Evolutionary conservation across 352 stramenopile genomes (phyloP), one percentile per base, ranked within the genome.

Genomic region (Globisporangium abappressorium): DNA sequence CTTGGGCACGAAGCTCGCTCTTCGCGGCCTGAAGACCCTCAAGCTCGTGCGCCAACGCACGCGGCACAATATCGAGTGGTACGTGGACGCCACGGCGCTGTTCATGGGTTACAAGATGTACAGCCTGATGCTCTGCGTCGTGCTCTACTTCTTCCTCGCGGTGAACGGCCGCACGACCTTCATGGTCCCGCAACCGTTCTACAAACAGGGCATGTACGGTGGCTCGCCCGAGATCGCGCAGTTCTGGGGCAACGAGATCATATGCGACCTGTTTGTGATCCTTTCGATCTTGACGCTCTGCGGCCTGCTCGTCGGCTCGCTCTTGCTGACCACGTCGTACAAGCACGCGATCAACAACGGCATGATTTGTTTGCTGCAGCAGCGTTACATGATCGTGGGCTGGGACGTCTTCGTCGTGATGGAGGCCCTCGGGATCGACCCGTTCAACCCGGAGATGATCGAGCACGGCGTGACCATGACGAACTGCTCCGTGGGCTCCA

Each of bases 191-290:
- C 57, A 71, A 2, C 28, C 64, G 1, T 56, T 69, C 6, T 67
- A 61, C 24, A 89, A 77, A 22, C 62, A 68, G 33, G 72, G 72
- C 14, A 75, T 84, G 8, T 87, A 75, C 33, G 79, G 81, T 7
- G 79, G 78, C 0, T 69, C 65, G 4, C 75, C 76, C 4, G 65
- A 75, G 18, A 66, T 88, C 9, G 64, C 72, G 8, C 63, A 63
- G 24, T 86, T 89, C 57, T 89, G 79, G 79, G 60, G 69, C 15
- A 87, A 66, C n/a, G 79, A 89, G 62, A 82, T 87, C 64, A 77
- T 90, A 41, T 79, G 79, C n/a, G 79, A 90, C 49, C 74, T 86
- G 41, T 65, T 71, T 11, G 65, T 79, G 2, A 68, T 87, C 24
- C 64, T 85, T 0, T 71, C 57, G 3, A 70, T 86, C 6, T 63